Evolutionary conservation across 768 basidiomycete genomes (phyloP).

Genomic region (Phanerochaete carnosa): DNA sequence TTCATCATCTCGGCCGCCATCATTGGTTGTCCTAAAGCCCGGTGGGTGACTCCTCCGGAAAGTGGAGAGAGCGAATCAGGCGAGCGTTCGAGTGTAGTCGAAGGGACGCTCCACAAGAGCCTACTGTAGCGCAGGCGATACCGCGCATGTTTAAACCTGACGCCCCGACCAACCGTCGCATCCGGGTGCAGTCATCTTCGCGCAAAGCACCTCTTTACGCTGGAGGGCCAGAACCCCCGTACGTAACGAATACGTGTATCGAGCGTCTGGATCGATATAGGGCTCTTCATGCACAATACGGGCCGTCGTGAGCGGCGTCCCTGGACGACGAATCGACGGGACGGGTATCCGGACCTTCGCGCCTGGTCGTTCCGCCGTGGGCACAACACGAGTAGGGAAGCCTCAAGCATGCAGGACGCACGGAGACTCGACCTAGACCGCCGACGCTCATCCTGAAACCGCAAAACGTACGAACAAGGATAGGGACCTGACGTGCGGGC

Average conservation of each 20-base stretch:
- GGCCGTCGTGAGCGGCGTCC: background rate
- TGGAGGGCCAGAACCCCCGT: background rate
- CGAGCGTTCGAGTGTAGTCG: too few species aligned
- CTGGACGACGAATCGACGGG: background rate
- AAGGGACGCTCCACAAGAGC: too few species aligned
- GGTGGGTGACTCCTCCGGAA: too few species aligned
- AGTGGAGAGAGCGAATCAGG: too few species aligned
- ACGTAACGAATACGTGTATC: background rate
- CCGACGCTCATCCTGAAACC: background rate
- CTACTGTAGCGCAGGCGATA: too few species aligned
- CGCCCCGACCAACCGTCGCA: too few species aligned
- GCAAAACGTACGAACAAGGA: background rate
- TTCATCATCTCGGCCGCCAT: too few species aligned
- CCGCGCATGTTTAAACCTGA: background rate
- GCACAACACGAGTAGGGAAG: background rate
- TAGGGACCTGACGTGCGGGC: background rate
- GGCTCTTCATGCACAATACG: background rate
- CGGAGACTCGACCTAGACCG: background rate
- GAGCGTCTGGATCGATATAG: background rate
- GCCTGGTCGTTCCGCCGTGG: background rate
- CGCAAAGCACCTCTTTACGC: background rate
- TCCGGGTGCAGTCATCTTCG: background rate
- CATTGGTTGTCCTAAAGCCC: too few species aligned
- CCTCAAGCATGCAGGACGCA: too few species aligned
- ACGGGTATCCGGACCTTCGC: background rate